Evolutionary conservation across 306 rosid species (phyloP).

Genomic region (Cicer yamashitae): DNA sequence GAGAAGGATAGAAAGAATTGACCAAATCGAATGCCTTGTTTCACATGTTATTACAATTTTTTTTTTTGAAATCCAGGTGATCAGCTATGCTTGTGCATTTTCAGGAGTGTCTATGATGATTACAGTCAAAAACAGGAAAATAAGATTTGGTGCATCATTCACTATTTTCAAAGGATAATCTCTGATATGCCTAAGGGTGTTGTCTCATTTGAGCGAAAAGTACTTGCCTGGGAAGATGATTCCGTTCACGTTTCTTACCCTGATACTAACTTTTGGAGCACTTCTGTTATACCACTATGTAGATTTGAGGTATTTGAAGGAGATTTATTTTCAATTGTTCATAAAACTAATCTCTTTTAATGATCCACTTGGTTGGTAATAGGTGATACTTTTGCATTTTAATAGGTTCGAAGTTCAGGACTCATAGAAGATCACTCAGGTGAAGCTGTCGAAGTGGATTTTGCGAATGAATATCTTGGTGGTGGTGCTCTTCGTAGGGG

Average conservation of each 20-base stretch:
- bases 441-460: slow-evolving; percentile 88
- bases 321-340: background rate
- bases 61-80: slow-evolving; percentile 11
- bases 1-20: slow-evolving; percentile 19
- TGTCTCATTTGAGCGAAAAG: slow-evolving; percentile 90
- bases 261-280: slow-evolving; percentile 68
- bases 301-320: slow-evolving; percentile 67
- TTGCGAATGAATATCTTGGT: slow-evolving; percentile 90
- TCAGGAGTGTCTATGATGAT: slow-evolving; percentile 70
- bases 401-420: slow-evolving; percentile 71
- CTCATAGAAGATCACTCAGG: slow-evolving; percentile 79
- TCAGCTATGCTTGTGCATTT: slow-evolving; percentile 43
- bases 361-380: slow-evolving; percentile 33
- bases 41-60: background rate
- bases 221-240: slow-evolving; percentile 60
- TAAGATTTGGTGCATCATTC: slow-evolving; percentile 82
- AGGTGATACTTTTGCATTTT: slow-evolving; percentile 36
- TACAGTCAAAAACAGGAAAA: slow-evolving; percentile 66
- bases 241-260: slow-evolving; percentile 60
- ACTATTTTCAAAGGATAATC: slow-evolving; percentile 83
- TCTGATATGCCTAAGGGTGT: slow-evolving; percentile 66
- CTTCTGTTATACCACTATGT: slow-evolving; percentile 71
- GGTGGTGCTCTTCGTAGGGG: slow-evolving; percentile 88
- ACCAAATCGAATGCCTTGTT: slow-evolving; percentile 29
- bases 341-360: slow-evolving; percentile 7